Base-by-base conservation (phyloP, 768 basidiomycete species). In the Exidia glandulosa region DNA sequence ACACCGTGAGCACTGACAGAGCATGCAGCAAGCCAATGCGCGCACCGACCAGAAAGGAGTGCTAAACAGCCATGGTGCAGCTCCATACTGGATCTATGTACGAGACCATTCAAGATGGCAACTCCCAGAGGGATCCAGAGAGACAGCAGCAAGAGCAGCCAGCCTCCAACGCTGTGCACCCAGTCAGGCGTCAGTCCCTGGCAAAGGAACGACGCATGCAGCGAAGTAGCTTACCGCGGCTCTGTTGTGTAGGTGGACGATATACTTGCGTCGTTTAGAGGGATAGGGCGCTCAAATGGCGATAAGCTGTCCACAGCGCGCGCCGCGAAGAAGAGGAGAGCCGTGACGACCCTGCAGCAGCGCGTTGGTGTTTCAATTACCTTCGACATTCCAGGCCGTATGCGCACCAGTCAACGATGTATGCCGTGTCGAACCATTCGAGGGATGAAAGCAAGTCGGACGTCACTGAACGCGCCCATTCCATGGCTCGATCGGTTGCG, bases 11-110 rank as follows among this genome's bases (percentile, higher is more conserved):
- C 33, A 58, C 12, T 32, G 29, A 33, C 52, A 56, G n/a, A 61
- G 14, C 33, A 66, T 70, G 25, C 34, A 70, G 77, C 74, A 74
- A 66, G 13, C 27, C 16, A 29, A 34, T 47, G 68, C 68, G 57
- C 63, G 31, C 55, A 76, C 76, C 70, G 69, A 27, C 67, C 66
- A 13, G 81, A 72, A 48, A 70, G 75, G 7, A 83, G 66, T n/a
- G 78, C 76, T 25, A 87, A 74, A 10, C 76, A 64, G 29, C 80
- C 82, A 64, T 87, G 84, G 64, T 87, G 84, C 14, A 84, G 72
- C 47, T 80, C 74, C 14, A 80, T 65, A 2, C 79, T 65, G 4
- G 84, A 84, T 10, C 72, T 67, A 37, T 76, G 76, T 19, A 75
- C 61, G 19, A 70, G 59, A 0, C 80, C 79, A 9, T 72, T 64